A percentile compares a stretch with the other conserved stretches of the same genome.
These are phyloP conservation scores for Kodamaea ohmeri DNA, from an alignment of 1,139 yeast species.

Conservation along the genomic window DNA sequence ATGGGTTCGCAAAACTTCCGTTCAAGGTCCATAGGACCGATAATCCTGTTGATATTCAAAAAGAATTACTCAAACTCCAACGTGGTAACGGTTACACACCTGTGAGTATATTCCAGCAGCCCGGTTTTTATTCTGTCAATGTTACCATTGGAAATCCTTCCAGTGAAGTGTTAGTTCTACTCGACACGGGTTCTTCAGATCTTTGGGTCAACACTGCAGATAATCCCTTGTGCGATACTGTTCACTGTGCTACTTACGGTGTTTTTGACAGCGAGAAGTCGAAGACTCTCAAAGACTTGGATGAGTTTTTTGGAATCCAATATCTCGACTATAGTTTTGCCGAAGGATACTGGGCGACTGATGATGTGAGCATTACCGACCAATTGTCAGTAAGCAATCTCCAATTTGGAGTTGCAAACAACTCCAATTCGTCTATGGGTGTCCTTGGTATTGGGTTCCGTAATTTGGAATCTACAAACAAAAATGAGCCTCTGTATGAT, in stretches of 20 bases:
- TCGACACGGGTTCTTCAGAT: conserved; percentile 49
- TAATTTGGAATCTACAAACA: conserved; percentile 14
- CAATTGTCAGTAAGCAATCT: conserved; percentile 36
- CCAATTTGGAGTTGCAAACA: conserved; percentile 55
- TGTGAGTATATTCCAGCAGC: conserved; percentile 2
- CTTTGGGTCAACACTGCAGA: conserved; percentile 44
- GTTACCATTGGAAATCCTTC: conserved; percentile 13
- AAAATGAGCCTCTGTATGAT: conserved; percentile 19
- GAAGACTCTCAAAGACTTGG: conserved; percentile 43
- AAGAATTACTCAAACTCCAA: background rate
- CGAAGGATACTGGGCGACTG: conserved; percentile 55
- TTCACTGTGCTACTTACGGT: conserved; percentile 43
- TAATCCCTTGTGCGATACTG: conserved; percentile 11
- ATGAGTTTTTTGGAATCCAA: conserved; percentile 33
- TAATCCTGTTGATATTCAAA: background rate
- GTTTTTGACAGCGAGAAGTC: conserved; percentile 49
- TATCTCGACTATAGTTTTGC: conserved; percentile 37
- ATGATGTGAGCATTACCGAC: conserved; percentile 27
- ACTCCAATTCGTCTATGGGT: conserved; percentile 51
- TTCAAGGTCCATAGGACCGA: conserved; percentile 17
- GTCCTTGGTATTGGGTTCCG: conserved; percentile 59
- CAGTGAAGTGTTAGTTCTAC: conserved; percentile 27
- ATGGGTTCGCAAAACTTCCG: conserved; percentile 23
- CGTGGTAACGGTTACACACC: background rate
- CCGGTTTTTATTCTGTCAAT: conserved; percentile 10